Base-by-base conservation (phyloP, 2,329 filamentous ascomycete species). In the Microdochium nivale region DNA sequence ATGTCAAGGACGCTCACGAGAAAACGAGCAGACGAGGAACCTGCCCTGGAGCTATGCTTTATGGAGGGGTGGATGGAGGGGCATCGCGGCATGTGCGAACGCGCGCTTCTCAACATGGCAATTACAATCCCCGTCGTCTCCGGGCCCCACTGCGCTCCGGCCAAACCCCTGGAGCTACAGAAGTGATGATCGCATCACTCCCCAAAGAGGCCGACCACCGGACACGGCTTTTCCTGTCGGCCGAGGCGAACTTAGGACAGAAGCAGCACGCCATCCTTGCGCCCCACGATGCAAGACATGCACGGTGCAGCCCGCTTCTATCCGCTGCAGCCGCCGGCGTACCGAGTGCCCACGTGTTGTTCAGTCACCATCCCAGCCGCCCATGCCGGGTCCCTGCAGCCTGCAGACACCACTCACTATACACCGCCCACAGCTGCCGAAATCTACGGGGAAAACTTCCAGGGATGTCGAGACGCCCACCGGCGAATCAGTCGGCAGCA, bases 181-280 rank as follows among this genome's bases (percentile, higher is more conserved):
- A 40, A 44, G 40, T 44, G 40, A 44, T 44, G 40, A 44, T 44
- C 40, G 40, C 40, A 44, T 44, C 40, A 44, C 40, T 30, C 27
- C 5, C 27, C 11, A n/a, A n/a, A n/a, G n/a, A n/a, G n/a, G n/a
- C n/a, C n/a, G n/a, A n/a, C n/a, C n/a, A n/a, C n/a, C n/a, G n/a
- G n/a, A n/a, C n/a, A n/a, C n/a, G n/a, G n/a, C n/a, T n/a, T n/a
- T n/a, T n/a, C n/a, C n/a, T n/a, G 35, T 19, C 13, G 14, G 35
- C 14, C 13, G 35, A 40, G 19, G 7, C 19, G 14, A 40, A 14
- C 7, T 5, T 3, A 44, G 5, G 4, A 23, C n/a, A 44, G 3
- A 21, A 7, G 16, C 3, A 44, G 40, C 40, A 40, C 35, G 35
- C 35, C 35, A 40, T 40, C 35, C 35, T 9, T 9, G 32, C 32